Evolutionary conservation across 1,139 yeast species (phyloP).

Genomic region (Oligophagozyma castellii): DNA sequence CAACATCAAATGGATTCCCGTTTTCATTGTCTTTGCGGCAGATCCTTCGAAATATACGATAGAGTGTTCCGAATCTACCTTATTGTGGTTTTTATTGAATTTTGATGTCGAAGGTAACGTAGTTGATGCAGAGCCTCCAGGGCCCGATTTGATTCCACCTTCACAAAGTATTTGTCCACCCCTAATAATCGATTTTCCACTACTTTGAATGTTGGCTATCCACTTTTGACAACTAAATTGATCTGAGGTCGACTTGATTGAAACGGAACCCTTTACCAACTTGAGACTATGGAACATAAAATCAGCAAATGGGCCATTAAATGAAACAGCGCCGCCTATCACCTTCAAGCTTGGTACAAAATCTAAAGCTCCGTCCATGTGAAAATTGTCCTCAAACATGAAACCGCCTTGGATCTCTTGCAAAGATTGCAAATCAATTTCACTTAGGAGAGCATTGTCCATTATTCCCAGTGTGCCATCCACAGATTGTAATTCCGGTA

Average conservation of each 20-base stretch:
- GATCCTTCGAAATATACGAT: no score
- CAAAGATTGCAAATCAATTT: conserved; percentile 36
- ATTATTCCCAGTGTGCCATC: conserved; percentile 59
- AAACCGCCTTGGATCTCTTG: conserved; percentile 63
- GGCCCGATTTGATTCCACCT: no score
- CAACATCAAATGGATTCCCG: no score
- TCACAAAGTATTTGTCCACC: conserved; percentile 58
- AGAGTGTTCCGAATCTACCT: no score
- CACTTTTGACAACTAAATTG: conserved; percentile 47
- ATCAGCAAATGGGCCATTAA: conserved; percentile 48
- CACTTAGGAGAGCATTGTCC: conserved; percentile 35
- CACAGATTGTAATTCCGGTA: conserved; percentile 40
- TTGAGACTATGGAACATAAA: conserved; percentile 38
- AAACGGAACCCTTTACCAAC: conserved; percentile 61
- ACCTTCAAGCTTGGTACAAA: conserved; percentile 43
- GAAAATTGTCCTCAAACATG: conserved; percentile 44
- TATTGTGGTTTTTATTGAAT: no score
- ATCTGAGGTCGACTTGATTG: conserved; percentile 35
- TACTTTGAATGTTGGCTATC: conserved; percentile 32
- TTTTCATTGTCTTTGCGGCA: no score
- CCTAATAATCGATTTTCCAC: conserved; percentile 38
- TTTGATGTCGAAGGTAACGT: no score
- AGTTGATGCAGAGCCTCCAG: no score
- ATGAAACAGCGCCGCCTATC: conserved; percentile 66
- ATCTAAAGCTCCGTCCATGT: conserved; percentile 35